Conservation (phyloP, 2,329 filamentous ascomycete genomes). For the Grosmannia huntii region DNA sequence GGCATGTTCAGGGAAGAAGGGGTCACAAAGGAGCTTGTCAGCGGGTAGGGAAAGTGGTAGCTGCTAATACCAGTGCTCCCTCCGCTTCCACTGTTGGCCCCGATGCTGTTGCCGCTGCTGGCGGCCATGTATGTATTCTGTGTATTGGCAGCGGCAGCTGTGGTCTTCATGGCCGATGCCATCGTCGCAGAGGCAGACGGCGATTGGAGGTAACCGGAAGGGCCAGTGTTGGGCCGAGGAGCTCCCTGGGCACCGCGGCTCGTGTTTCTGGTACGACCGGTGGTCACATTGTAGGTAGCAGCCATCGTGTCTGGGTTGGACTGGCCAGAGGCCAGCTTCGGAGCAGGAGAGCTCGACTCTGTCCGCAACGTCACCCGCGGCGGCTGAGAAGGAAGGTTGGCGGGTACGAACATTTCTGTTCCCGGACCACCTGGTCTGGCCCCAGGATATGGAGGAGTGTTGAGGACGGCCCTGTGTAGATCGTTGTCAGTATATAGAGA, state of each 20-base stretch:
- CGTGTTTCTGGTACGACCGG: background rate
- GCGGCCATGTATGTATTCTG: background rate
- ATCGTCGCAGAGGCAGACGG: background rate
- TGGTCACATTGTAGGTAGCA: background rate
- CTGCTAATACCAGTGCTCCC: background rate
- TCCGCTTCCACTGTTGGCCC: background rate
- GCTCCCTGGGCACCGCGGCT: background rate
- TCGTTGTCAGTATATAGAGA: background rate
- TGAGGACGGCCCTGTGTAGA: conserved; percentile 7
- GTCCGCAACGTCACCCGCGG: conserved; percentile 3
- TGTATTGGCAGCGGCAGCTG: background rate
- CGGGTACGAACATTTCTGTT: conserved; percentile 7
- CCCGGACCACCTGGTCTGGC: conserved; percentile 7
- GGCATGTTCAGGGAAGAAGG: background rate
- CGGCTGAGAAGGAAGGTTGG: background rate
- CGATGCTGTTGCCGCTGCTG: background rate
- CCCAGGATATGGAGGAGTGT: conserved; percentile 9
- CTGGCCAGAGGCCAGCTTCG: background rate
- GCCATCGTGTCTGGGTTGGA: background rate
- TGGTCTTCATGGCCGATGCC: background rate
- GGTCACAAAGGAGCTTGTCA: background rate
- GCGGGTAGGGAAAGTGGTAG: background rate
- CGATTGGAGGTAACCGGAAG: background rate
- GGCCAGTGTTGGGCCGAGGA: background rate
- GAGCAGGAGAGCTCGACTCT: background rate